Evolutionary conservation across 176 grass and related monocot species (phyloP), one percentile per base, ranked within the genome.

Genomic region (Neostapfia colusana): DNA sequence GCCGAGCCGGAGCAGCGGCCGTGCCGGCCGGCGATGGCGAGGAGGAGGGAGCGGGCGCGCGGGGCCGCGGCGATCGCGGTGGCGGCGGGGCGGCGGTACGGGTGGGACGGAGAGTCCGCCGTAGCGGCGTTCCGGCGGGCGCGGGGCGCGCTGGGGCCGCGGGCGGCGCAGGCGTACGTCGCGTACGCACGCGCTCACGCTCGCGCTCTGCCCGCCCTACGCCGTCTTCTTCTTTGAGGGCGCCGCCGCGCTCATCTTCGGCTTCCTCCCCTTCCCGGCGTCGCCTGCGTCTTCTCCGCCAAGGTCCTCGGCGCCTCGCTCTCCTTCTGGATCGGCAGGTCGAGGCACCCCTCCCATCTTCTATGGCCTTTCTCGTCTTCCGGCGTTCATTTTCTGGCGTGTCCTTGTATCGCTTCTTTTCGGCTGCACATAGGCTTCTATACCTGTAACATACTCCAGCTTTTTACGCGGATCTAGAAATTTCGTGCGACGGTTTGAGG

Each of bases 301-400:
- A 99, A 99, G 85, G 70, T 99, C 73, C 89, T 99, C 46, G 95
- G 89, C 40, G 89, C 95, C 2, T 98, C 95, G 6, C 87, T 99
- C 60, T 99, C 95, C 69, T 99, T 99, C 89, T 99, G 89, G 89
- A 99, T 99, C 91, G 95, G 95, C 79, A 88, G 95, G 91, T 98
- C 9, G 17, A 24, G 51, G 9, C 62, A 14, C 48, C 57, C 25
- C 24, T 10, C 37, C 38, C 35, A 24, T 80, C 14, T 27, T 48
- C 10, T 31, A 4, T 40, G 0, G 38, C 6, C 2, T 40, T 45
- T 45, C 10, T 45, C 43, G 10, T 10, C 43, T 45, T 45, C 11
- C 43, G 1, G 43, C 43, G 43, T 45, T 14, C 43, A 12, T 45
- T 45, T 1, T 45, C 43, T 45, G 43, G 38, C 4, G n/a, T 20